These are phyloP conservation scores for Pseudogymnoascus sp. DNA, from an alignment of 2,329 filamentous ascomycete species.

Conservation along the genomic window DNA sequence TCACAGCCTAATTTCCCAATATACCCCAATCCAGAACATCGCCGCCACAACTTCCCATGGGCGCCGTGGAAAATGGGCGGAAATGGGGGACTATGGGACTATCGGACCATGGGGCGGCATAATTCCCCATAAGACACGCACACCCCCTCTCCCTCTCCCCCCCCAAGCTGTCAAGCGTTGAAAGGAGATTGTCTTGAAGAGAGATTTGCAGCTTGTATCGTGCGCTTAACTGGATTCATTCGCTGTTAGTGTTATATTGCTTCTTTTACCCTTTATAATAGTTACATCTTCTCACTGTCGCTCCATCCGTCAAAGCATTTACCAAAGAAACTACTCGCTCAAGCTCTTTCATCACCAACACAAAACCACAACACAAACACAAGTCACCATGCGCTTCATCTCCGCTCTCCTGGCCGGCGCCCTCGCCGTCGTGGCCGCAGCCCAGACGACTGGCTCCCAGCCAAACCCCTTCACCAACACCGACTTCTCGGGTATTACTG, in stretches of 20 bases:
- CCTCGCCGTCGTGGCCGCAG: constrained; percentile 16
- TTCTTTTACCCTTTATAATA: neutral
- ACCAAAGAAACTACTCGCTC: neutral
- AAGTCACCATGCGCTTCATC: constrained; percentile 24
- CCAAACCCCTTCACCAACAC: constrained; percentile 24
- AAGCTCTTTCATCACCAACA: neutral
- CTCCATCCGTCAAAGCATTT: neutral
- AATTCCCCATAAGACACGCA: neutral
- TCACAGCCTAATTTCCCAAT: constrained; percentile 7
- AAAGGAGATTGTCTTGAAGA: neutral
- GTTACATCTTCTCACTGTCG: neutral
- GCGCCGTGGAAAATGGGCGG: neutral
- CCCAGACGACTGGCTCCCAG: neutral
- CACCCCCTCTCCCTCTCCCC: neutral
- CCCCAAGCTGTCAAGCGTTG: neutral
- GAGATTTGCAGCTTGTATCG: constrained; percentile 5
- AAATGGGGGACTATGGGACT: neutral
- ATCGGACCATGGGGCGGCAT: neutral
- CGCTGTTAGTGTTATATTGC: neutral
- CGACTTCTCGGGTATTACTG: constrained; percentile 14
- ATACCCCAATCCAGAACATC: constrained; percentile 6
- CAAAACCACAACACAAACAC: neutral
- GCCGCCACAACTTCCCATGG: neutral
- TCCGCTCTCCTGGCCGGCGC: constrained; percentile 17
- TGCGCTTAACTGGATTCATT: neutral